phyloP scores from a whole-genome alignment of 2,329 filamentous ascomycete species.

The Rhinocladiella mackenziei region DNA sequence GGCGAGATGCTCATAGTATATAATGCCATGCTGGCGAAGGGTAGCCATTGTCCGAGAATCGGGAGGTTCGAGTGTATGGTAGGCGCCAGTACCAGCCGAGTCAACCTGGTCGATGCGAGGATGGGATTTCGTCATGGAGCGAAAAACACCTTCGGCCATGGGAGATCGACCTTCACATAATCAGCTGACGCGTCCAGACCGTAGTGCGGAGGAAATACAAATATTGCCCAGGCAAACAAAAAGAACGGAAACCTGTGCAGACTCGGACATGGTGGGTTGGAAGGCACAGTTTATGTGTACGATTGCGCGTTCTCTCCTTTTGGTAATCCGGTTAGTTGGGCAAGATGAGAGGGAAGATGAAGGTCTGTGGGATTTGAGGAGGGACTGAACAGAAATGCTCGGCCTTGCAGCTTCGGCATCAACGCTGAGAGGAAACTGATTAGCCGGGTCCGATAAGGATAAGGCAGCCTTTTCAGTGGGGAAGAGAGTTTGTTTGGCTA shows the following conservation, averaged over 20 bases:
- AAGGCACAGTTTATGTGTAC: slow-evolving; percentile 9
- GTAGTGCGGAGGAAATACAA: slow-evolving; percentile 49
- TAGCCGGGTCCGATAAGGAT: too few species aligned
- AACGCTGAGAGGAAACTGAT: too few species aligned
- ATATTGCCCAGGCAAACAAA: slow-evolving; percentile 98
- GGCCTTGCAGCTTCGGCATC: too few species aligned
- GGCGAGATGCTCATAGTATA: slow-evolving; percentile 70
- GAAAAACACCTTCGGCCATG: slow-evolving; percentile 95
- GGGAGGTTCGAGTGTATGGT: slow-evolving; percentile 72
- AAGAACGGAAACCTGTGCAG: slow-evolving; percentile 61
- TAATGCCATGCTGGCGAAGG: slow-evolving; percentile 69
- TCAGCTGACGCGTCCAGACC: slow-evolving; percentile 8
- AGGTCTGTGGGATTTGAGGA: too few species aligned
- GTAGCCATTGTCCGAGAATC: slow-evolving; percentile 82
- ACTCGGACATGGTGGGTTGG: slow-evolving; percentile 17
- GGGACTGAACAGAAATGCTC: too few species aligned
- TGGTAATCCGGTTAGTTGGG: not conserved
- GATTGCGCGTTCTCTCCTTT: slow-evolving; percentile 12
- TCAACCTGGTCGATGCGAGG: slow-evolving; percentile 66
- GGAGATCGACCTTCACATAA: slow-evolving; percentile 61
- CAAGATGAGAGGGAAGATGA: not conserved
- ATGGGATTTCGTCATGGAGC: slow-evolving; percentile 53
- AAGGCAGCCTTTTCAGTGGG: too few species aligned
- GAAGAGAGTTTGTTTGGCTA: too few species aligned
- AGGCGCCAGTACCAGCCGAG: slow-evolving; percentile 85